Base-by-base conservation (phyloP, 2,329 filamentous ascomycete species). In the Phyllosticta citrichinensis region DNA sequence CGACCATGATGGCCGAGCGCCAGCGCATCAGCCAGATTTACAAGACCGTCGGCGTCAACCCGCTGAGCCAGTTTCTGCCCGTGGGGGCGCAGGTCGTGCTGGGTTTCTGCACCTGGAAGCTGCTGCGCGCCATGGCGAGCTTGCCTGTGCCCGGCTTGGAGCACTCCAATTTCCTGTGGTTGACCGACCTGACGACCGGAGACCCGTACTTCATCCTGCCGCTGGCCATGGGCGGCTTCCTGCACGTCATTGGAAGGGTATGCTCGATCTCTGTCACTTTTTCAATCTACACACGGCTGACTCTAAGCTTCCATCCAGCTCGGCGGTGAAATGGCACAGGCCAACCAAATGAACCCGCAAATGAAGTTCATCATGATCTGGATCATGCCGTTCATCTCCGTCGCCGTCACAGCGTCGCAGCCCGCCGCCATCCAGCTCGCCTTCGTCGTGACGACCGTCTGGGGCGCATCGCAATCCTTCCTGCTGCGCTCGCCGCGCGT, bases 181-280 rank as follows among this genome's bases (percentile, higher is more conserved):
- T 97, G 66, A 75, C 78, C 1, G 88, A 97, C 72, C 74, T 99
- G 64, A 87, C 90, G 0, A 70, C 85, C 22, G 73, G 83, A 1
- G 94, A 99, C 73, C 93, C 94, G 0, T 87, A 81, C 68, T 93
- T 83, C 66, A 72, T 94, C 51, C 76, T 97, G 33, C 94, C 94
- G 1, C 64, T 84, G 2, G 62, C 80, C 1, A 84, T 85, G 2
- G 81, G 85, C 1, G 73, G 70, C 8, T 69, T 84, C 59, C 81
- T 88, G 73, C 82, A 81, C 65, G 66, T 77, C 27, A 80, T 84
- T 57, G 75, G 90, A 61, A 79, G 78, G 76, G 85, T 86, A 76
- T 63, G 79, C 75, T 55, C 12, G n/a, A 27, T 10, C 27, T 30
- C 25, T 14, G n/a, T 40, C 5, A 8, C 24, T 17, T 12, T 8